Conservation (phyloP, 768 basidiomycete species). For the Kwoniella botswanensis region DNA sequence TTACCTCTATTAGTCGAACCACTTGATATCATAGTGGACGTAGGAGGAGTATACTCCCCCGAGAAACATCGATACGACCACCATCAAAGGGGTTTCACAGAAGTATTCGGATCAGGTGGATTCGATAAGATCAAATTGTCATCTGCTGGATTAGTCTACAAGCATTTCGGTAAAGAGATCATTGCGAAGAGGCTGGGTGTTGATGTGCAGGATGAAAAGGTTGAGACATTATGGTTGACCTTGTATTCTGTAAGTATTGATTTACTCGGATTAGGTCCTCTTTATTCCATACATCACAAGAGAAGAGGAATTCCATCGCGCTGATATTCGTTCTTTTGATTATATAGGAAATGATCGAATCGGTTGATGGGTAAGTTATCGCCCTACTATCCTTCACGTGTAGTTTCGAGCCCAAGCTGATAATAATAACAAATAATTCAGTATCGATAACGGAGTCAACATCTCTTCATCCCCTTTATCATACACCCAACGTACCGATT, state of each 20-base stretch:
- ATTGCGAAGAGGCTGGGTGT: conserved; percentile 69
- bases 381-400: background rate
- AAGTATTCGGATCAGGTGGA: conserved; percentile 80
- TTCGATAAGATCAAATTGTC: conserved; percentile 76
- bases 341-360: conserved; percentile 85
- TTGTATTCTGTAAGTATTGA: conserved; percentile 71
- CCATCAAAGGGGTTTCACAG: conserved; percentile 90
- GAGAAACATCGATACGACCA: conserved; percentile 84
- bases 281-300: background rate
- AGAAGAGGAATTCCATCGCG: no score
- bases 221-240: conserved; percentile 81
- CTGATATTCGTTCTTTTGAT: background rate
- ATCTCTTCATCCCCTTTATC: conserved; percentile 70
- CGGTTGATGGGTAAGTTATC: conserved; percentile 64
- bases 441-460: conserved; percentile 90
- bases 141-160: conserved; percentile 93
- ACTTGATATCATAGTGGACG: conserved; percentile 95
- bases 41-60: conserved; percentile 89
- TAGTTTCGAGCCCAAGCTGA: background rate
- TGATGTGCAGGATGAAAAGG: conserved; percentile 66
- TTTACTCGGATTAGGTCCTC: background rate
- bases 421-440: conserved; percentile 53
- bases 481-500: conserved; percentile 79
- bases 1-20: conserved; percentile 60
- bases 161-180: conserved; percentile 92